Percentiles rank a stretch among this genome's conserved stretches.
phyloP scores from a whole-genome alignment of 2,329 filamentous ascomycete genomes.

The Scedosporium boydii region DNA sequence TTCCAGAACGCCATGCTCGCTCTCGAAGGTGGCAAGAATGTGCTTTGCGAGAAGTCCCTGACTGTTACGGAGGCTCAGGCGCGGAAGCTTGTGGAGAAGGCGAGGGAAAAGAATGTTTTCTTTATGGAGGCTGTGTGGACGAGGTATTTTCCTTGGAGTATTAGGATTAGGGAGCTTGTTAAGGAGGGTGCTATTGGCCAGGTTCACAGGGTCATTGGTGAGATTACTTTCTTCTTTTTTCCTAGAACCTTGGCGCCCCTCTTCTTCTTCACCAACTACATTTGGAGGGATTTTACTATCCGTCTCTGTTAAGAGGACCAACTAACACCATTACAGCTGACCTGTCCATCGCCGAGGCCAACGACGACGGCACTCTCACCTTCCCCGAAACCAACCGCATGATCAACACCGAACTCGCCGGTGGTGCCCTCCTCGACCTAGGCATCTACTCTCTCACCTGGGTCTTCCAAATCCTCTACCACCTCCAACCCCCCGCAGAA shows the following conservation, averaged over 20 bases:
- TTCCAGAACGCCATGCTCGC: constrained; percentile 86
- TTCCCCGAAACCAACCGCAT: constrained; percentile 61
- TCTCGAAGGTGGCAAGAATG: constrained; percentile 74
- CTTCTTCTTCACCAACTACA: not conserved
- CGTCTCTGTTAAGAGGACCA: not conserved
- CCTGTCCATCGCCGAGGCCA: constrained; percentile 51
- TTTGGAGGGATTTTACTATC: constrained; percentile 7
- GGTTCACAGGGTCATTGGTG: constrained; percentile 50
- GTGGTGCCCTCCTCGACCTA: constrained; percentile 73
- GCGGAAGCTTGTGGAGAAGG: constrained; percentile 60
- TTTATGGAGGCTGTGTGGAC: constrained; percentile 90
- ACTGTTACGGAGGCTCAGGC: constrained; percentile 75
- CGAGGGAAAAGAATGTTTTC: constrained; percentile 62
- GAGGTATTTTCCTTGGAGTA: constrained; percentile 74
- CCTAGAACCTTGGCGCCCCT: not conserved
- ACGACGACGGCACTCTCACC: constrained; percentile 44
- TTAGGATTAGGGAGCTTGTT: constrained; percentile 61
- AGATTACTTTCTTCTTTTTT: constrained; percentile 11
- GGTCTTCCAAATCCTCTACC: constrained; percentile 84
- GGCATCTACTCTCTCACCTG: constrained; percentile 85
- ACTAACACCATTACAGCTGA: constrained; percentile 31
- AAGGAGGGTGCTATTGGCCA: constrained; percentile 44
- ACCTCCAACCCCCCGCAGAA: constrained; percentile 57
- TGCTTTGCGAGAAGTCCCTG: constrained; percentile 85
- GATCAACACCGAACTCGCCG: constrained; percentile 73